Base-by-base conservation (phyloP, 345 rosid species). In the Gynandropsis gynandra region DNA sequence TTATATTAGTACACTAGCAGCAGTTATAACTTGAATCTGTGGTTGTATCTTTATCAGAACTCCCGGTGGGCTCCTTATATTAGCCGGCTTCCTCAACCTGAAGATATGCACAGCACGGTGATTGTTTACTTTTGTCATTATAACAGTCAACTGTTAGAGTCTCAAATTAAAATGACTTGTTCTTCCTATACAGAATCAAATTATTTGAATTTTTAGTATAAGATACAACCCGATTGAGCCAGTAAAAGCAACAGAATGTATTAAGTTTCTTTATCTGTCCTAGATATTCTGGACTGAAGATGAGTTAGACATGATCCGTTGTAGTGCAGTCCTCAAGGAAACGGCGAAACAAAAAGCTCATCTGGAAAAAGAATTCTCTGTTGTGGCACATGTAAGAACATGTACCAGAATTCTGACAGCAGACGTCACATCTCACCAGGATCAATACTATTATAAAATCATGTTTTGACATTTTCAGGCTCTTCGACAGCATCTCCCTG, bases 31-130 rank as follows among this genome's bases (percentile, higher is more conserved):
- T 58, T 38, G 47, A 37, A 39, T 58, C 47, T 65, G 38, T 41
- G 21, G 13, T 41, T 66, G 41, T 10, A 58, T 40, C 21, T 53
- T 46, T 42, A 15, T 64, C 73, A 81, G 95, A 73, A 73, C 52
- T 86, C 87, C 15, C 76, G 71, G 41, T 86, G 95, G 98, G 64
- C 69, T 40, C 89, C 83, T 58, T 90, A 83, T 54, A 70, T 83
- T 14, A 65, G 75, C 52, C 61, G 83, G 45, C 90, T 87, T 74
- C 96, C 96, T 56, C 67, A 49, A 51, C 68, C 42, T 14, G 72
- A 57, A 41, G 82, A 77, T 38, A 78, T 81, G 71, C 85, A 86
- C 34, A 83, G 80, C 80, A 61, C 87, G 17, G 96, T 85, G 61
- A 62, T 47, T 42, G 11, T 62, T 46, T 10, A 44, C 41, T 38